phyloP scores from a whole-genome alignment of 1,284 basidiomycete genomes.

The Microbotryum violaceum region DNA sequence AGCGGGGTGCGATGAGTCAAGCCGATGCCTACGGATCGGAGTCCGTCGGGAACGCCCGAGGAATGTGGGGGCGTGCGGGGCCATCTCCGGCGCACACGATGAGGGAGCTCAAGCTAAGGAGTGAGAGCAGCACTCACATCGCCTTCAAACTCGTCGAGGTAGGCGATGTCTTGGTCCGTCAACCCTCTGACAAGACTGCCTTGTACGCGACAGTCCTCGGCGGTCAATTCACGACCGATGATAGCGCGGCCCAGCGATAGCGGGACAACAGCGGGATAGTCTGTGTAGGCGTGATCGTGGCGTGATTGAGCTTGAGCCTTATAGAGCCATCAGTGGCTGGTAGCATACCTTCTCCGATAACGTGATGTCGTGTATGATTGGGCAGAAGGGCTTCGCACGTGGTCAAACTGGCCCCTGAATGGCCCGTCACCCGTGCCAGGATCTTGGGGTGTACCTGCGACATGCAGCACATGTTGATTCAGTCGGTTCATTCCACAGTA shows the following conservation, averaged over 20 bases:
- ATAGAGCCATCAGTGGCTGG: background rate
- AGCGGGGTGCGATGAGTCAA: too few relatives aligned
- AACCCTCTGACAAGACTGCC: conserved; percentile 65
- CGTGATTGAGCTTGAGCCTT: too few relatives aligned
- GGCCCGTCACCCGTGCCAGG: conserved; percentile 55
- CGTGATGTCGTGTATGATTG: conserved; percentile 69
- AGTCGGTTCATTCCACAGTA: background rate
- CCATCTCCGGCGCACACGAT: too few relatives aligned
- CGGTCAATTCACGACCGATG: conserved; percentile 42
- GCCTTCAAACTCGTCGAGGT: conserved; percentile 70
- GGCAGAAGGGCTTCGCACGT: conserved; percentile 55
- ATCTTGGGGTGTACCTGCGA: conserved; percentile 55
- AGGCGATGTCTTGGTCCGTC: conserved; percentile 51
- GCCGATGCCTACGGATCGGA: too few relatives aligned
- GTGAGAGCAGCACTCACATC: conserved; percentile 48
- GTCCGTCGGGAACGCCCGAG: too few relatives aligned
- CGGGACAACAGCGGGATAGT: conserved; percentile 72
- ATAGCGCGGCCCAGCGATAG: conserved; percentile 45
- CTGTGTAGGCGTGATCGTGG: conserved; percentile 37
- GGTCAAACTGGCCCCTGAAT: conserved; percentile 51
- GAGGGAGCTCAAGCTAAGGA: too few relatives aligned
- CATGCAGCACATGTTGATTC: background rate
- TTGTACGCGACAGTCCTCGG: conserved; percentile 54
- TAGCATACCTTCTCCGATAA: conserved; percentile 39
- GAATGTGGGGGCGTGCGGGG: too few relatives aligned